Evolutionary conservation across 495 filamentous ascomycete species (phyloP).

Genomic region (Penicillium samsonianum): DNA sequence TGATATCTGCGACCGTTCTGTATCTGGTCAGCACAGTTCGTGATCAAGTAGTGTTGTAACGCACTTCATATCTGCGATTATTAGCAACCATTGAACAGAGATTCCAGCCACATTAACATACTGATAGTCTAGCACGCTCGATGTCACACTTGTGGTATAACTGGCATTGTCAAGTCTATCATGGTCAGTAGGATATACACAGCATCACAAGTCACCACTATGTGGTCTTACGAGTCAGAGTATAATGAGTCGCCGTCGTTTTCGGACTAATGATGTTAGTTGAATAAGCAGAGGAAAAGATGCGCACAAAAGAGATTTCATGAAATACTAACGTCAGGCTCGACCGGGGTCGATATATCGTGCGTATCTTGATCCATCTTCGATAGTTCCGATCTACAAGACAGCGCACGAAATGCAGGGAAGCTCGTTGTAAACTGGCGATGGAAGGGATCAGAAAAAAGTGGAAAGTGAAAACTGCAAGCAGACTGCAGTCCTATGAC

Average conservation of each 20-base stretch:
- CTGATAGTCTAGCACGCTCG: slow-evolving; percentile 46
- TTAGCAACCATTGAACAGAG: not conserved
- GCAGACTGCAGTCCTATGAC: slow-evolving; percentile 25
- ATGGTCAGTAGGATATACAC: slow-evolving; percentile 7
- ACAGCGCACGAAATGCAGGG: not conserved
- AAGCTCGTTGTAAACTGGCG: not conserved
- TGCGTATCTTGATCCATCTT: slow-evolving; percentile 16
- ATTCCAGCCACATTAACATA: slow-evolving; percentile 26
- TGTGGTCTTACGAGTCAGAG: slow-evolving; percentile 36
- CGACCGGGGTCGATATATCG: slow-evolving; percentile 24
- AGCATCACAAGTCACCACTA: not conserved
- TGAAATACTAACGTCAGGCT: slow-evolving; percentile 35
- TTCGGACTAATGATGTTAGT: slow-evolving; percentile 22
- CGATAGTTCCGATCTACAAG: not conserved
- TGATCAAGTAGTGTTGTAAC: not conserved
- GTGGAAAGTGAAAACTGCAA: slow-evolving; percentile 16
- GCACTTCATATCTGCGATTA: slow-evolving; percentile 40
- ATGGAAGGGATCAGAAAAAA: slow-evolving; percentile 9
- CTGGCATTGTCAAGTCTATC: slow-evolving; percentile 31
- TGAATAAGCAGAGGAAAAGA: not conserved
- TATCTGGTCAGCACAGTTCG: not conserved
- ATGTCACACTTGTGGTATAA: slow-evolving; percentile 42
- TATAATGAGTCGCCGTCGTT: slow-evolving; percentile 35
- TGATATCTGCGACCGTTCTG: slow-evolving; percentile 35
- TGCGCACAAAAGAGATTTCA: not conserved